Percentiles rank a stretch among this genome's conserved stretches.
Evolutionary conservation across 805 yeast species (phyloP).

Genomic region (Candida ponderosae): DNA sequence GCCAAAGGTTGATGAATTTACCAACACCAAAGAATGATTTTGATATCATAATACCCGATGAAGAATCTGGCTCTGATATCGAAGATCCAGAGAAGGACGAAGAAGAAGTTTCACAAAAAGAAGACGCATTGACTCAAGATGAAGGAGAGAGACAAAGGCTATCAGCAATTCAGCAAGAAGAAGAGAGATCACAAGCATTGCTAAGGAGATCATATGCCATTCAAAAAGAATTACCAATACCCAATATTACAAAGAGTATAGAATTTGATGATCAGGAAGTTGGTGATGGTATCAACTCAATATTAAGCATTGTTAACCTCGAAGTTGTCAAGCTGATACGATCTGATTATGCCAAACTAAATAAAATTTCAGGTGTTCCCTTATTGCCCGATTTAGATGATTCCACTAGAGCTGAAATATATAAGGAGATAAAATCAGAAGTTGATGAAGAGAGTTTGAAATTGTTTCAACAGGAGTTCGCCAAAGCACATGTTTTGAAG

Average conservation of each 20-base stretch:
- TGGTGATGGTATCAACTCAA: neutral
- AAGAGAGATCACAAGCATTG: conserved; percentile 13
- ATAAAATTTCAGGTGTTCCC: conserved; percentile 13
- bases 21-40: conserved; percentile 41
- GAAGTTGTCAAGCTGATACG: conserved; percentile 30
- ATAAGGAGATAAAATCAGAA: conserved; percentile 6
- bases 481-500: conserved; percentile 1
- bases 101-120: conserved; percentile 1
- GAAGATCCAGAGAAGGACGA: conserved; percentile 10
- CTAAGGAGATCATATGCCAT: conserved; percentile 39
- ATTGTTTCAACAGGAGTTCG: conserved; percentile 7
- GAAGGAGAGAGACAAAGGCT: conserved; percentile 15
- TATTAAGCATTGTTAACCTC: conserved; percentile 13
- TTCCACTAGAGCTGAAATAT: conserved; percentile 1
- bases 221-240: conserved; percentile 36
- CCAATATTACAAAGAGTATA: conserved; percentile 17
- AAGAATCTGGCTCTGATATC: conserved; percentile 20
- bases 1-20: conserved; percentile 21
- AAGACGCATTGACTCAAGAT: conserved; percentile 7
- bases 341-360: conserved; percentile 32
- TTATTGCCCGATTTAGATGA: conserved; percentile 15
- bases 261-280: neutral
- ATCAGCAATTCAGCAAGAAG: conserved; percentile 5
- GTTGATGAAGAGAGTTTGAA: conserved; percentile 3
- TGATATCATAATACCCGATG: conserved; percentile 30